Evolutionary conservation across 1,139 yeast genomes (phyloP).

Genomic region (Lizanozyma gosingica): DNA sequence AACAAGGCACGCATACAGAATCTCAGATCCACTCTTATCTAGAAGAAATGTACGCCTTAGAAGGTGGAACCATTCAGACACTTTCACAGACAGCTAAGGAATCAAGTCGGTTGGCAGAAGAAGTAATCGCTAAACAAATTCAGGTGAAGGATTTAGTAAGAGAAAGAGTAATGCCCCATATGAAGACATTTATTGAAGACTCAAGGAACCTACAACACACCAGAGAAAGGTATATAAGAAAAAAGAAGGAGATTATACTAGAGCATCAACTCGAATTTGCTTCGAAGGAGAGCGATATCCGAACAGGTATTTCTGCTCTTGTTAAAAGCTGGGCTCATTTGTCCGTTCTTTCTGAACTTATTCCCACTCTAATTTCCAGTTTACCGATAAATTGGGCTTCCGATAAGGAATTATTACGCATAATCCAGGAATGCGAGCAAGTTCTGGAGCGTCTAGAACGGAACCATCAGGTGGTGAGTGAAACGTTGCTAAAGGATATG

Average conservation of each 20-base stretch:
- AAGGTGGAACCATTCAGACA: background rate
- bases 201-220: background rate
- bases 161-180: background rate
- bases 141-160: background rate
- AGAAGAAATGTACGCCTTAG: background rate
- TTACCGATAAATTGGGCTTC: background rate
- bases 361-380: background rate
- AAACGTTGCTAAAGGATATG: background rate
- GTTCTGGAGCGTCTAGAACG: background rate
- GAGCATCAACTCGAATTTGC: background rate
- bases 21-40: background rate
- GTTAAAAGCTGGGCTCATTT: background rate
- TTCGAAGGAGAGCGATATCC: background rate
- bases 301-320: background rate
- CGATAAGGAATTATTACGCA: background rate
- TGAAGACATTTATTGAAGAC: background rate
- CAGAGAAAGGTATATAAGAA: background rate
- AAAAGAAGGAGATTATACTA: background rate
- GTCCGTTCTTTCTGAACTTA: background rate
- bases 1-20: background rate
- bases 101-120: background rate
- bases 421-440: background rate
- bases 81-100: background rate
- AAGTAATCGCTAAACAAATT: background rate
- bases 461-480: background rate